phyloP scores from a whole-genome alignment of 1,139 yeast species.

The Saccharomyces hybrid region DNA sequence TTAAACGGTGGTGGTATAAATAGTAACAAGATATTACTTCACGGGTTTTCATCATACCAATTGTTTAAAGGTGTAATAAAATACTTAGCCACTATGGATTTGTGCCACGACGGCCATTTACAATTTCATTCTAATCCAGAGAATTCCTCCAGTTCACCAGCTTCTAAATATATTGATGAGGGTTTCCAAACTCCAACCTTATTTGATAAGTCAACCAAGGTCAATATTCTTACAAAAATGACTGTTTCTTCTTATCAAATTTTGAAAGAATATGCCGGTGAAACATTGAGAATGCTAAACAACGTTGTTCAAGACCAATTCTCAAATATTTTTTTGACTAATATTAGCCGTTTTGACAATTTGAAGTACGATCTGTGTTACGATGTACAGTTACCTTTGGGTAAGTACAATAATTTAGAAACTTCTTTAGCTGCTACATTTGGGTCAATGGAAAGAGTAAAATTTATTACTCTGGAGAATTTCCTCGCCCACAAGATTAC shows the following conservation, averaged over 20 bases:
- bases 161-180: slow-evolving; percentile 43
- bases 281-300: slow-evolving; percentile 59
- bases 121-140: slow-evolving; percentile 49
- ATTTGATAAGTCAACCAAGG: slow-evolving; percentile 63
- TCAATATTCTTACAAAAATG: slow-evolving; percentile 80
- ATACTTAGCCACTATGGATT: slow-evolving; percentile 71
- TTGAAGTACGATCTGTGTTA: slow-evolving; percentile 62
- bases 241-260: slow-evolving; percentile 56
- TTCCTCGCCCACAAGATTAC: slow-evolving; percentile 54
- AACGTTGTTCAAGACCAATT: slow-evolving; percentile 83
- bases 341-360: slow-evolving; percentile 43
- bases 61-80: slow-evolving; percentile 80
- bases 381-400: slow-evolving; percentile 38
- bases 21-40: slow-evolving; percentile 67
- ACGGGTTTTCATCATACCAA: slow-evolving; percentile 89
- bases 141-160: slow-evolving; percentile 37
- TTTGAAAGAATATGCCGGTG: slow-evolving; percentile 57
- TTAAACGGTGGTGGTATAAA: slow-evolving; percentile 76
- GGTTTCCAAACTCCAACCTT: slow-evolving; percentile 69
- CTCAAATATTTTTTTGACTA: slow-evolving; percentile 69
- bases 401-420: slow-evolving; percentile 12
- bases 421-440: slow-evolving; percentile 33
- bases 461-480: slow-evolving; percentile 63
- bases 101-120: slow-evolving; percentile 52
- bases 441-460: slow-evolving; percentile 66